Evolutionary conservation across 2,329 filamentous ascomycete species (phyloP).

Genomic region (Pyrenochaeta sp.): DNA sequence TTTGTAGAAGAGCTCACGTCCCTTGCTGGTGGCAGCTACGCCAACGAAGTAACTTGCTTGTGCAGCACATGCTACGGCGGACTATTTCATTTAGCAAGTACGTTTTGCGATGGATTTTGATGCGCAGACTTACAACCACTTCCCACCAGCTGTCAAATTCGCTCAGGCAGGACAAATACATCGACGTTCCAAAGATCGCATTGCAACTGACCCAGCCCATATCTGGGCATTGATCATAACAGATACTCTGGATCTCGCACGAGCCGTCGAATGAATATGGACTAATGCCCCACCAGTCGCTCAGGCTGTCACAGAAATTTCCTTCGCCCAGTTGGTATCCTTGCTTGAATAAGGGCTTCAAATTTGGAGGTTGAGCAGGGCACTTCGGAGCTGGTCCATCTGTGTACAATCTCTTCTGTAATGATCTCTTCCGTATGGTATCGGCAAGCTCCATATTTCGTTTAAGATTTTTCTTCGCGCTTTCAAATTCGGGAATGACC

Average conservation of each 20-base stretch:
- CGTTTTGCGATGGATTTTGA: background rate
- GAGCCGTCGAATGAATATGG: background rate
- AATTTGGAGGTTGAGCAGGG: background rate
- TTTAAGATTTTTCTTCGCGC: background rate
- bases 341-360: background rate
- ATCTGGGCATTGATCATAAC: background rate
- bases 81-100: no score
- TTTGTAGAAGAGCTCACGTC: background rate
- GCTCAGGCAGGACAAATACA: background rate
- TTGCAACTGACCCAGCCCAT: background rate
- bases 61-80: background rate
- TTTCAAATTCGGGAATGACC: background rate
- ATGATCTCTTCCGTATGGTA: no score
- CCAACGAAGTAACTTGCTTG: background rate
- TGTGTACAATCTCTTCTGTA: background rate
- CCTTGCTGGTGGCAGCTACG: background rate
- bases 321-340: background rate
- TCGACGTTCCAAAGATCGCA: background rate
- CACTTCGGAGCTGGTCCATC: background rate
- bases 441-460: background rate
- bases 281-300: background rate
- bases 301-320: background rate
- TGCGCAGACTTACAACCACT: background rate
- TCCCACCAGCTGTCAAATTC: background rate
- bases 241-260: background rate